These are phyloP conservation scores for Albugo laibachii DNA, from an alignment of 352 stramenopile species.

Conservation along the genomic window DNA sequence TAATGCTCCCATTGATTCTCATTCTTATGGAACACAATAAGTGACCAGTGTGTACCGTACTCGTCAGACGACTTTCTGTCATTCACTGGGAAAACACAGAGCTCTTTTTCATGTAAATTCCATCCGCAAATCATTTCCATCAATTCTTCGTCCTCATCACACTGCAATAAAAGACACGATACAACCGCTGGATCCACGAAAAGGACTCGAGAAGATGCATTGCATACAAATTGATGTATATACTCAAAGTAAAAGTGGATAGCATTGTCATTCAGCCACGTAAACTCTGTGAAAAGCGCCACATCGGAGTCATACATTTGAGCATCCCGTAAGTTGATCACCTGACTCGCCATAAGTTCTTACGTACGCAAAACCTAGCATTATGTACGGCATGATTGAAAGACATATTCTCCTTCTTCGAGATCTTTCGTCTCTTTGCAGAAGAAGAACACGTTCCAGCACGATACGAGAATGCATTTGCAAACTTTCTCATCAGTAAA, in stretches of 20 bases:
- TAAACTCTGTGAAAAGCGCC: conserved; percentile 23
- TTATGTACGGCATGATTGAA: too few relatives aligned
- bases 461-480: too few relatives aligned
- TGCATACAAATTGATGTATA: conserved; percentile 22
- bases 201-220: conserved; percentile 11
- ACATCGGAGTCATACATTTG: conserved; percentile 70
- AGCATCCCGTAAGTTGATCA: conserved; percentile 64
- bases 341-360: conserved; percentile 15
- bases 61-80: conserved; percentile 35
- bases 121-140: conserved; percentile 29
- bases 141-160: conserved; percentile 64
- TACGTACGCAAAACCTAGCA: too few relatives aligned
- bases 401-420: too few relatives aligned
- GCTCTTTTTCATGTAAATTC: conserved; percentile 11
- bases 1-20: conserved; percentile 28
- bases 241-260: conserved; percentile 75
- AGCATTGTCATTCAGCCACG: conserved; percentile 73
- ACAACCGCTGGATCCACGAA: conserved; percentile 61
- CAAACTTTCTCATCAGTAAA: too few relatives aligned
- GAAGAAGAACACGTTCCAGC: too few relatives aligned
- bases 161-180: conserved; percentile 65
- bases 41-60: conserved; percentile 52
- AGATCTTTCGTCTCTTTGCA: too few relatives aligned
- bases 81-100: conserved; percentile 50
- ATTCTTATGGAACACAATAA: conserved; percentile 23